These are phyloP conservation scores for Brassica carinata DNA, from an alignment of 345 rosid genomes.

Conservation along the genomic window DNA sequence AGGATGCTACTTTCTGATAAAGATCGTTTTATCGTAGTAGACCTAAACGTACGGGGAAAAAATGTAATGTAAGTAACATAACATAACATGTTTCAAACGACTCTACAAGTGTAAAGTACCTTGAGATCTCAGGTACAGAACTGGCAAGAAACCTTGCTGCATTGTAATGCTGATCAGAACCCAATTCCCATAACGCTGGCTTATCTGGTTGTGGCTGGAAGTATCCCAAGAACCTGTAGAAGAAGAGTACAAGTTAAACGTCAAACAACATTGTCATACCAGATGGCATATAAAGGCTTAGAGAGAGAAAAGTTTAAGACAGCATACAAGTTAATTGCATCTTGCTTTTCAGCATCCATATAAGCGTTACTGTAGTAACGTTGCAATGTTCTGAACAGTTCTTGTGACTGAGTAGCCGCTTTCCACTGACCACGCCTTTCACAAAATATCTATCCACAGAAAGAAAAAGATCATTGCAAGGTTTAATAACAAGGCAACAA, in stretches of 20 bases:
- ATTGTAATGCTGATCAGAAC: conserved; percentile 70
- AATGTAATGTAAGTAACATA: conserved; percentile 19
- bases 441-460: conserved; percentile 70
- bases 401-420: conserved; percentile 97
- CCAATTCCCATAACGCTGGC: conserved; percentile 89
- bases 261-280: conserved; percentile 8
- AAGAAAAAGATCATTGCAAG: not conserved
- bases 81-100: not conserved
- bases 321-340: conserved; percentile 93
- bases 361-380: conserved; percentile 95
- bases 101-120: conserved; percentile 38
- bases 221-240: conserved; percentile 86
- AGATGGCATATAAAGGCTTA: not conserved
- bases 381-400: conserved; percentile 77
- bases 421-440: conserved; percentile 99
- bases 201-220: conserved; percentile 89
- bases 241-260: conserved; percentile 19
- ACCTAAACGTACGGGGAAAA: not conserved
- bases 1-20: conserved; percentile 80
- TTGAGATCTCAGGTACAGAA: conserved; percentile 47
- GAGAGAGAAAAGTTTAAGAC: not conserved
- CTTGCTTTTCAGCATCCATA: conserved; percentile 90
- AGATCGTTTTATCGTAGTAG: conserved; percentile 61
- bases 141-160: conserved; percentile 53
- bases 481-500: conserved; percentile 7